phyloP scores from a whole-genome alignment of 2,329 filamentous ascomycete genomes.

The Aspergillus sp. region DNA sequence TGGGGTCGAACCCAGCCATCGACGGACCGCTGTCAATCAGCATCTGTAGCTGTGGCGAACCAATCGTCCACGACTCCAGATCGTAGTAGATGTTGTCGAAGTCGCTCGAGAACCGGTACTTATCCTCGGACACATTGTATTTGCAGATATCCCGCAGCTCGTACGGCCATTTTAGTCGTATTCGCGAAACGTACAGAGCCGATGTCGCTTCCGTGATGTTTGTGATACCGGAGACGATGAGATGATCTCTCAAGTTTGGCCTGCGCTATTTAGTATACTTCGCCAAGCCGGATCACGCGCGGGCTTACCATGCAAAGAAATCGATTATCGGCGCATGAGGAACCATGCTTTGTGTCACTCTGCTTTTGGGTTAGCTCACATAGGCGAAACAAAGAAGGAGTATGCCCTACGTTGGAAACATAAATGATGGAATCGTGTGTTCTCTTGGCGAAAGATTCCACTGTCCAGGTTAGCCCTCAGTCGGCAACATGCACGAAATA shows the following conservation, averaged over 20 bases:
- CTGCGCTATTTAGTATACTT: neutral
- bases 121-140: slow-evolving; percentile 5
- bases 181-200: slow-evolving; percentile 10
- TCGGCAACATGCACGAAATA: neutral
- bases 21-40: slow-evolving; percentile 5
- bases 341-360: slow-evolving; percentile 8
- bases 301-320: slow-evolving; percentile 13
- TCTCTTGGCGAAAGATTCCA: slow-evolving; percentile 7
- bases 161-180: slow-evolving; percentile 11
- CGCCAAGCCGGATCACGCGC: neutral
- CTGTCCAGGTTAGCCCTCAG: neutral
- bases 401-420: slow-evolving; percentile 12
- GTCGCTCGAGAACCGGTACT: slow-evolving; percentile 10
- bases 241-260: slow-evolving; percentile 12
- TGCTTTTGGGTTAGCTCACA: neutral
- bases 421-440: slow-evolving; percentile 6
- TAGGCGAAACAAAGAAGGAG: neutral
- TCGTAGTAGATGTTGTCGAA: slow-evolving; percentile 9
- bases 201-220: slow-evolving; percentile 6
- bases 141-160: slow-evolving; percentile 13
- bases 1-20: neutral
- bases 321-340: slow-evolving; percentile 11
- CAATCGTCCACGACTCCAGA: slow-evolving; percentile 7
- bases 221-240: slow-evolving; percentile 5
- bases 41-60: neutral